Evolutionary conservation across 2,329 filamentous ascomycete species (phyloP).

Genomic region (Berkeleyomyces basicola): DNA sequence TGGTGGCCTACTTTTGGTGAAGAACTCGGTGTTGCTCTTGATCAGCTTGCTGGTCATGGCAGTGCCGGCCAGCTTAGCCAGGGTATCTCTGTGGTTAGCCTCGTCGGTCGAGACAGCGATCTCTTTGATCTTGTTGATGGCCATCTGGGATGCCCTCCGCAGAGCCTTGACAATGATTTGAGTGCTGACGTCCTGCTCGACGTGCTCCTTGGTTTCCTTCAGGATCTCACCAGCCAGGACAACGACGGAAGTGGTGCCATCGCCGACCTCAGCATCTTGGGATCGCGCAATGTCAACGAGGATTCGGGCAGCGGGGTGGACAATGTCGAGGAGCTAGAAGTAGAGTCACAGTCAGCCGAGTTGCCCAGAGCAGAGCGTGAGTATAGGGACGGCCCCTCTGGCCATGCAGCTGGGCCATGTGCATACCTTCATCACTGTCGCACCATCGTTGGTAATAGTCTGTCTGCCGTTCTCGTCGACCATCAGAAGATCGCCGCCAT

Average conservation of each 20-base stretch:
- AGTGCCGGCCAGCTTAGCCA: conserved; percentile 77
- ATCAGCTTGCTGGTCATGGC: conserved; percentile 99
- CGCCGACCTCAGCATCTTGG: conserved; percentile 96
- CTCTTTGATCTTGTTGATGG: conserved; percentile 98
- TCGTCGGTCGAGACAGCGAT: conserved; percentile 78
- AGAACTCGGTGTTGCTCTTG: conserved; percentile 90
- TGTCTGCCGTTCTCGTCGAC: conserved; percentile 90
- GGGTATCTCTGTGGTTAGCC: conserved; percentile 69
- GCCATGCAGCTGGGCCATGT: background rate
- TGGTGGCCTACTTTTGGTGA: conserved; percentile 62
- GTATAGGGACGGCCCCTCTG: too few relatives aligned
- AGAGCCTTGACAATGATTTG: conserved; percentile 96
- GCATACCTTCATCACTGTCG: conserved; percentile 91
- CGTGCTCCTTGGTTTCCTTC: conserved; percentile 90
- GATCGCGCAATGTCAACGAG: conserved; percentile 96
- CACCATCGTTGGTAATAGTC: conserved; percentile 98
- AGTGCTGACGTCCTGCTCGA: conserved; percentile 91
- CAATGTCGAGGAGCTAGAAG: conserved; percentile 78
- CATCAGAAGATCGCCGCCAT: conserved; percentile 89
- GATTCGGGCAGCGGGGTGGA: conserved; percentile 91
- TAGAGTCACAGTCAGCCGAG: conserved; percentile 8
- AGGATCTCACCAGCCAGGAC: conserved; percentile 94
- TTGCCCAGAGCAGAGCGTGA: background rate
- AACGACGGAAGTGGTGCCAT: conserved; percentile 94
- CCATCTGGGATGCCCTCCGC: conserved; percentile 71